These are phyloP conservation scores for Podaxis sp. DNA, from an alignment of 768 basidiomycete species.

Conservation along the genomic window DNA sequence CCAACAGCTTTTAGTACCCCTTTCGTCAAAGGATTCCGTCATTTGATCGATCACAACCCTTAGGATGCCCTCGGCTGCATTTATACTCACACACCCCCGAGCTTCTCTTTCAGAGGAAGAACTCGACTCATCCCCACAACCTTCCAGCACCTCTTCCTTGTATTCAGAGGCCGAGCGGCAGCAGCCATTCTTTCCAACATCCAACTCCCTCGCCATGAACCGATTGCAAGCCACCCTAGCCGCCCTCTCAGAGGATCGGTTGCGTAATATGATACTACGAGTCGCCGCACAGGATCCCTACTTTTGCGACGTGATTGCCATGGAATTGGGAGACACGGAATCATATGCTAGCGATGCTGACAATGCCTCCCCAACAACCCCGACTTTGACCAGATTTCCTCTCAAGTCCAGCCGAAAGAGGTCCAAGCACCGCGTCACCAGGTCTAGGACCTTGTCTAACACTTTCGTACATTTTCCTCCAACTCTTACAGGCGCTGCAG, in stretches of 20 bases:
- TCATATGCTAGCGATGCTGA: neutral
- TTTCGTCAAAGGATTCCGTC: neutral
- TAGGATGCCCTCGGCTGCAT: neutral
- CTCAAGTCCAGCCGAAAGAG: constrained; percentile 16
- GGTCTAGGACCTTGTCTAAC: constrained; percentile 4
- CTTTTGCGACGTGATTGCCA: constrained; percentile 38
- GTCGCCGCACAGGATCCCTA: constrained; percentile 34
- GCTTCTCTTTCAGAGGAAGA: constrained; percentile 16
- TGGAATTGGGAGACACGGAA: constrained; percentile 30
- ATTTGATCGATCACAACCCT: neutral
- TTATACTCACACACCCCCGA: constrained; percentile 7
- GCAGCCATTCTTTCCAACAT: constrained; percentile 15
- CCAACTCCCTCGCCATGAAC: constrained; percentile 14
- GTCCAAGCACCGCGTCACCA: constrained; percentile 12
- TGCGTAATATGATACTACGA: constrained; percentile 39
- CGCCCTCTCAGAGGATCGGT: constrained; percentile 33
- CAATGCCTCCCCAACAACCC: constrained; percentile 20
- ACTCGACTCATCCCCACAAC: constrained; percentile 26
- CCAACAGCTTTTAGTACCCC: neutral
- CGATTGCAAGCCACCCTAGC: constrained; percentile 36
- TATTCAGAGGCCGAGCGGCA: constrained; percentile 23
- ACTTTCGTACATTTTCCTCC: constrained; percentile 13
- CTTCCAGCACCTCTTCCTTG: constrained; percentile 25
- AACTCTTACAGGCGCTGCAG: neutral
- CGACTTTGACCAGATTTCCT: constrained; percentile 16